A percentile compares a stretch with the other conserved stretches of the same genome.
Evolutionary conservation across 345 rosid species (phyloP).

Genomic region (Xanthoceras sorbifolium): DNA sequence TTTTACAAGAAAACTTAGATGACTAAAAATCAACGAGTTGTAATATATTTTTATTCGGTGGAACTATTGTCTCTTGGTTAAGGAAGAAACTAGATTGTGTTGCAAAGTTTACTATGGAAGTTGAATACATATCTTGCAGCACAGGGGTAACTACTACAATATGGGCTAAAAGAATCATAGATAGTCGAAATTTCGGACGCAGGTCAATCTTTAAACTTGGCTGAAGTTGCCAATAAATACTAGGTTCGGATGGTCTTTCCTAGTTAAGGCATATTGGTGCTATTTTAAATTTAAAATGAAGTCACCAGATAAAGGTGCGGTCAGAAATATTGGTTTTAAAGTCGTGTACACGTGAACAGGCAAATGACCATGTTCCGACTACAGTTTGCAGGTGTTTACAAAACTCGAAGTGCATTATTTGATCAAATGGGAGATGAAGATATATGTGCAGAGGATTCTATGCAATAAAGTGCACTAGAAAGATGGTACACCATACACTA

Average conservation of each 20-base stretch:
- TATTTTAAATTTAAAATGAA: neutral
- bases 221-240: neutral
- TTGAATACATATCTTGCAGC: neutral
- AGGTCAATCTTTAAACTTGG: neutral
- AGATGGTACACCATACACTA: too few species aligned
- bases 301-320: neutral
- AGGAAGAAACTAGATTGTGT: neutral
- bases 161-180: too few species aligned
- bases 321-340: neutral
- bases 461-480: too few species aligned
- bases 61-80: neutral
- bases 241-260: neutral
- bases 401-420: neutral
- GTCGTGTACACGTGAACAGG: neutral
- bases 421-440: neutral
- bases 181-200: neutral
- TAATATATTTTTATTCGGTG: neutral
- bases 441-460: too few species aligned
- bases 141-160: neutral
- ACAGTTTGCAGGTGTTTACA: neutral
- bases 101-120: neutral
- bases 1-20: neutral
- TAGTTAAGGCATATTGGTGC: neutral
- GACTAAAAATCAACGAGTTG: neutral
- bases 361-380: too few species aligned